These are phyloP conservation scores for California macrophylla DNA, from an alignment of 441 rosid species.

Conservation along the genomic window DNA sequence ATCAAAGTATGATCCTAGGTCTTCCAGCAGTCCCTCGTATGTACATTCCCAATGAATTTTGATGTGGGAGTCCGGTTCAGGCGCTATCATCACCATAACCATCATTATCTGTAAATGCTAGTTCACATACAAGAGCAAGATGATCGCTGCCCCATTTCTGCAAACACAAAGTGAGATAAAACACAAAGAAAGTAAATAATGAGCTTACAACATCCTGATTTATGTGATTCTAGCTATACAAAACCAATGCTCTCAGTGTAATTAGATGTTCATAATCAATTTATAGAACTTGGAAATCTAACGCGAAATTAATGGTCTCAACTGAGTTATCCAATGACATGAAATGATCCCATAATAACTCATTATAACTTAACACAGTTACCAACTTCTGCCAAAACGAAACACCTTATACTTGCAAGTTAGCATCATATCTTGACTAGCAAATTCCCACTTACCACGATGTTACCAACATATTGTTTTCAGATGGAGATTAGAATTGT, in stretches of 20 bases:
- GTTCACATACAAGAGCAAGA: conserved; percentile 85
- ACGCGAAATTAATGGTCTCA: not conserved
- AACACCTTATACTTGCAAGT: not conserved
- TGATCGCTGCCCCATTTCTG: conserved; percentile 97
- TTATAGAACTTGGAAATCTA: not conserved
- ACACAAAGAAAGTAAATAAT: not conserved
- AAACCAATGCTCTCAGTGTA: not conserved
- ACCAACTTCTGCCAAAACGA: not conserved
- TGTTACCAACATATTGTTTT: not conserved
- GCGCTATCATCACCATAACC: not conserved
- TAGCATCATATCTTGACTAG: not conserved
- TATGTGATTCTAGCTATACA: not conserved
- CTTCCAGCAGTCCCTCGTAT: not conserved
- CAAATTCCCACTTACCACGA: no score
- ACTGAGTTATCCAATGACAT: not conserved
- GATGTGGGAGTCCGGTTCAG: not conserved
- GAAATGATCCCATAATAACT: not conserved
- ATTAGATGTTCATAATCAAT: not conserved
- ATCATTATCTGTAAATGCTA: conserved; percentile 39
- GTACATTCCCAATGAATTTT: not conserved
- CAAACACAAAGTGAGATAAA: conserved; percentile 15
- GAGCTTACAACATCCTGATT: not conserved
- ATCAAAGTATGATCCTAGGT: not conserved
- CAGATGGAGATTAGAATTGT: not conserved
- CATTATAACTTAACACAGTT: not conserved